phyloP scores from a whole-genome alignment of 352 stramenopile species.

The Phytophthora foliorum region DNA sequence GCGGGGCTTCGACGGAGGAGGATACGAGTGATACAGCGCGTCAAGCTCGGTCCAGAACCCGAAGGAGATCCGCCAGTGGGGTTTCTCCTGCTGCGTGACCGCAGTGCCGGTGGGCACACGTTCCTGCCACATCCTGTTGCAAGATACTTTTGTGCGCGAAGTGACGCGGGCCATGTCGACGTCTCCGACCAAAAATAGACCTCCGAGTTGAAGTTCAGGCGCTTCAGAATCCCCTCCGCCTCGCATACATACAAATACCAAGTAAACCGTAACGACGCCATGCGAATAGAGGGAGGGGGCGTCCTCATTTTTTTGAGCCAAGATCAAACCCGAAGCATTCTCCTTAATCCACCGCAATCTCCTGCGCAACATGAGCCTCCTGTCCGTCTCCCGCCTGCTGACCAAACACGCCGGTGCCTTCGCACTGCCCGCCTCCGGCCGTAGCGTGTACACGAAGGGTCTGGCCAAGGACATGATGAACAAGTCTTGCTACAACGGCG shows the following conservation, averaged over 20 bases:
- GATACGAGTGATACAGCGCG: conserved; percentile 55
- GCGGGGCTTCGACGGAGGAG: conserved; percentile 54
- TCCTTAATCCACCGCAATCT: conserved; percentile 5
- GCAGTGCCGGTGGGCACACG: not conserved
- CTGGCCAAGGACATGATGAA: conserved; percentile 92
- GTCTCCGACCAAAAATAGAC: conserved; percentile 1
- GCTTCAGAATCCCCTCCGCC: conserved; percentile 1
- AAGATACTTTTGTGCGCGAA: conserved; percentile 3
- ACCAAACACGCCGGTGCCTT: conserved; percentile 28
- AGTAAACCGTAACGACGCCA: conserved; percentile 4
- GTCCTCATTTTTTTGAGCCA: conserved; percentile 19
- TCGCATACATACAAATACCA: conserved; percentile 27
- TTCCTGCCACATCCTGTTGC: not conserved
- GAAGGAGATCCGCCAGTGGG: conserved; percentile 60
- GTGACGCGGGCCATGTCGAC: conserved; percentile 7
- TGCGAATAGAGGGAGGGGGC: conserved; percentile 11
- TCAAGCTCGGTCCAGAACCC: conserved; percentile 73
- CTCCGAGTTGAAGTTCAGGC: conserved; percentile 23
- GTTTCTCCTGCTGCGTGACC: conserved; percentile 25
- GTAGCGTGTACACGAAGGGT: conserved; percentile 82
- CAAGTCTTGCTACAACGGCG: conserved; percentile 95
- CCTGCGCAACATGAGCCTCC: conserved; percentile 29
- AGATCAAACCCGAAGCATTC: not conserved
- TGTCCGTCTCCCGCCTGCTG: conserved; percentile 29
- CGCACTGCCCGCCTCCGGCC: conserved; percentile 18